phyloP scores from a whole-genome alignment of 345 rosid genomes.

The Sonneratia alba region DNA sequence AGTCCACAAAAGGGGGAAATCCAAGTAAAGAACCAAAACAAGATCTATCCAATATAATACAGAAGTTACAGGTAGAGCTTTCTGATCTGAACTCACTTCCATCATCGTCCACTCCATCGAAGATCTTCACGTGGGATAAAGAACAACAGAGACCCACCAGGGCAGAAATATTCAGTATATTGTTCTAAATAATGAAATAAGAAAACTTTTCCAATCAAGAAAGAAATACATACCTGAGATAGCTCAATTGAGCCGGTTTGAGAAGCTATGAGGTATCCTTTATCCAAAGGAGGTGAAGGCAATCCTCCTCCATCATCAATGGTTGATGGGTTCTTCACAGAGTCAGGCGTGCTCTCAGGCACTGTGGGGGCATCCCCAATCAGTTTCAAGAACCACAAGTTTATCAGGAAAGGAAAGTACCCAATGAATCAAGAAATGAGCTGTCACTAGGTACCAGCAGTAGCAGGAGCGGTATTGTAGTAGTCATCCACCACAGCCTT shows the following conservation, averaged over 20 bases:
- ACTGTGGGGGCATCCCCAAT: conserved; percentile 13
- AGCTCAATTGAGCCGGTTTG: conserved; percentile 64
- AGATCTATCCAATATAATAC: conserved; percentile 19
- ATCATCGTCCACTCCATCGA: conserved; percentile 89
- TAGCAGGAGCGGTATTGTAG: conserved; percentile 47
- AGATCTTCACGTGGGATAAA: conserved; percentile 40
- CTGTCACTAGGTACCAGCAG: conserved; percentile 33
- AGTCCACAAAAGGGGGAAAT: conserved; percentile 23
- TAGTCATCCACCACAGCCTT: conserved; percentile 83
- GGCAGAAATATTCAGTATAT: conserved; percentile 19
- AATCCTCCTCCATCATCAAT: conserved; percentile 66
- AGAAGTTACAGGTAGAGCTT: conserved; percentile 10
- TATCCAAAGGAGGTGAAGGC: conserved; percentile 87
- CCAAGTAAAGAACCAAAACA: conserved; percentile 29
- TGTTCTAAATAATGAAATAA: no score
- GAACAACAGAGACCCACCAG: conserved; percentile 14
- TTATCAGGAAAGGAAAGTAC: background rate
- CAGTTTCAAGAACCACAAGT: conserved; percentile 8
- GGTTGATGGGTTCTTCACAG: conserved; percentile 63
- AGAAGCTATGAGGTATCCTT: conserved; percentile 59
- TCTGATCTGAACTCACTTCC: conserved; percentile 71
- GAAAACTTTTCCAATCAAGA: conserved; percentile 20
- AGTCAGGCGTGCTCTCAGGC: conserved; percentile 73
- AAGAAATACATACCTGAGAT: conserved; percentile 45
- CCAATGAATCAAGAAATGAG: conserved; percentile 5